Evolutionary conservation across 768 basidiomycete genomes (phyloP).

Genomic region (Mycena latifolia): DNA sequence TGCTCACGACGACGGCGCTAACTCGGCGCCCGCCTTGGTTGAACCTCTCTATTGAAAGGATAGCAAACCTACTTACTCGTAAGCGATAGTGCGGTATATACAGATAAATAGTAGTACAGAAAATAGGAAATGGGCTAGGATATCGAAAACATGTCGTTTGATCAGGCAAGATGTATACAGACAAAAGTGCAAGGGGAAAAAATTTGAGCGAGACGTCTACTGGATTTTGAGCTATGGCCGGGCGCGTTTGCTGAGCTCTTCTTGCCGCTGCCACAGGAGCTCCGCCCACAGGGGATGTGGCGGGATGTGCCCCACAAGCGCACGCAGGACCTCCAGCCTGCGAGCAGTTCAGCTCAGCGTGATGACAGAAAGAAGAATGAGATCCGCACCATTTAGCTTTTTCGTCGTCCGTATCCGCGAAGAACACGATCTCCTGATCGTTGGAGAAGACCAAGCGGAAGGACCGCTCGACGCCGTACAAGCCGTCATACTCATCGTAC

Average conservation of each 20-base stretch:
- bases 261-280: slow-evolving; percentile 87
- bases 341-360: slow-evolving; percentile 10
- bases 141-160: neutral
- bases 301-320: slow-evolving; percentile 90
- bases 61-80: slow-evolving; percentile 15
- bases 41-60: slow-evolving; percentile 36
- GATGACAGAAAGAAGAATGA: slow-evolving; percentile 17
- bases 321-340: slow-evolving; percentile 89
- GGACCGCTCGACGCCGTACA: slow-evolving; percentile 82
- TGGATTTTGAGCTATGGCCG: slow-evolving; percentile 23
- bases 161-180: slow-evolving; percentile 28
- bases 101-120: slow-evolving; percentile 37
- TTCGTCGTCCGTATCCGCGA: slow-evolving; percentile 90
- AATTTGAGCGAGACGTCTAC: slow-evolving; percentile 19
- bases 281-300: slow-evolving; percentile 96
- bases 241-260: slow-evolving; percentile 55
- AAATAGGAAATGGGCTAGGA: slow-evolving; percentile 25
- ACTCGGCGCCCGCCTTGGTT: neutral
- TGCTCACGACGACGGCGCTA: too few species aligned
- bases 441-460: slow-evolving; percentile 87
- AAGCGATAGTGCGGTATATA: slow-evolving; percentile 37
- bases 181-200: slow-evolving; percentile 21
- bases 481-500: slow-evolving; percentile 70
- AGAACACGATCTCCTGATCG: slow-evolving; percentile 88
- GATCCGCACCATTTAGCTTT: slow-evolving; percentile 83